Base-by-base conservation (phyloP, 2,329 filamentous ascomycete species). In the Cytospora chrysosperma region DNA sequence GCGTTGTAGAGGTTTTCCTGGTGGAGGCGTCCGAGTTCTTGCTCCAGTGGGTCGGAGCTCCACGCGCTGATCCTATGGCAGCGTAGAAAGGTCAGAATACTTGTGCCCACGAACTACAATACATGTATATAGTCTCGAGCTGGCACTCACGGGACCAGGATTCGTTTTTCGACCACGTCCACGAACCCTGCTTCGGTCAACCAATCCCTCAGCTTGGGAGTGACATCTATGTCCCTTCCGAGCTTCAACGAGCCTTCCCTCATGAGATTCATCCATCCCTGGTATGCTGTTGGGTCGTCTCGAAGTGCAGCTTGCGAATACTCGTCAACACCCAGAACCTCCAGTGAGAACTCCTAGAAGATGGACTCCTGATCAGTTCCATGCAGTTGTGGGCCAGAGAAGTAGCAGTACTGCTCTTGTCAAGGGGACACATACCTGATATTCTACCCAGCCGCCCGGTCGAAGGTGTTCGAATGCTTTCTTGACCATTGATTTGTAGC, bases 401-500 rank as follows among this genome's bases (percentile, higher is more conserved):
- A n/a, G n/a, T n/a, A n/a, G n/a, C n/a, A n/a, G n/a, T n/a, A n/a
- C n/a, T n/a, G n/a, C n/a, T n/a, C n/a, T n/a, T n/a, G n/a, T n/a
- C n/a, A n/a, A n/a, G n/a, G n/a, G n/a, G n/a, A 77, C 74, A 21
- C 75, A 70, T 67, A 85, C 82, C 67, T 85, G 82, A 3, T 79
- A 80, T 69, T 86, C 83, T 51, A 85, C 76, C 75, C 79, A 86
- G 34, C 82, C 82, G 30, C 82, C 83, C 0, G 82, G 82, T 9
- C 72, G 71, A 0, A 85, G 74, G 43, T 77, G 73, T 21, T 75
- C 73, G 64, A 81, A 83, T 4, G 82, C 80, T 65, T 81, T 81
- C 34, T 74, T 72, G 59, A 89, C 82, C 26, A 85, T 74, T 55
- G 83, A 76, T 1, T 70, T 69, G 30, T 49, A 32, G 9, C 30